A percentile compares a stretch with the other conserved stretches of the same genome.
Conservation (phyloP, 2,329 filamentous ascomycete genomes). For the Neonectria coccinea region DNA sequence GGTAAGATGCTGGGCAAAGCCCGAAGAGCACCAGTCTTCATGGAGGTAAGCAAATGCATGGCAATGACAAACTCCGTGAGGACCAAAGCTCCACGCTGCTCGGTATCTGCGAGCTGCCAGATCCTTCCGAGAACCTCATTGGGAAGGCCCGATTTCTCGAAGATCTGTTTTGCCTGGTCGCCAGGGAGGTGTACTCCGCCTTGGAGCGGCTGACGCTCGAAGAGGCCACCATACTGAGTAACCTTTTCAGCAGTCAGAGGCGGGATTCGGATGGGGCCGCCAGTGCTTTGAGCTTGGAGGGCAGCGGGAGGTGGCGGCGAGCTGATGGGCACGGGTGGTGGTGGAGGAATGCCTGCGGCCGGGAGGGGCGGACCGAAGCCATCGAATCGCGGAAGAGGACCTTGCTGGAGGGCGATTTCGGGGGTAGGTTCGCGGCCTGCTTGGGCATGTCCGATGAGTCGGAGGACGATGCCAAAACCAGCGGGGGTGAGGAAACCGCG, state of each 20-base stretch:
- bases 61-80: slow-evolving; percentile 96
- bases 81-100: slow-evolving; percentile 88
- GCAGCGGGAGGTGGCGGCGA: slow-evolving; percentile 63
- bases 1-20: slow-evolving; percentile 84
- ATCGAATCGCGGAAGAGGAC: slow-evolving; percentile 93
- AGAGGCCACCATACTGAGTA: slow-evolving; percentile 87
- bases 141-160: slow-evolving; percentile 89
- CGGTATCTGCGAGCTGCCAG: slow-evolving; percentile 94
- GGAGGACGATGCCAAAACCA: slow-evolving; percentile 91
- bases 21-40: slow-evolving; percentile 85
- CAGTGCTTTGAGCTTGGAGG: slow-evolving; percentile 69
- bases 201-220: slow-evolving; percentile 86
- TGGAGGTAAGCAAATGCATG: slow-evolving; percentile 95
- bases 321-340: slow-evolving; percentile 49
- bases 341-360: slow-evolving; percentile 57
- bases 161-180: slow-evolving; percentile 91
- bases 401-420: slow-evolving; percentile 85
- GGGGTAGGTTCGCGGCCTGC: slow-evolving; percentile 83
- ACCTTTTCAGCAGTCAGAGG: slow-evolving; percentile 90
- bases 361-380: slow-evolving; percentile 65
- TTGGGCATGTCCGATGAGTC: slow-evolving; percentile 96
- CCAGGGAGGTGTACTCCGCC: slow-evolving; percentile 77
- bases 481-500: slow-evolving; percentile 91
- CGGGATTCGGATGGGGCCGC: slow-evolving; percentile 85
- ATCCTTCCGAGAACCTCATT: slow-evolving; percentile 94